phyloP scores from a whole-genome alignment of 441 rosid species.

The Melastoma candidum region DNA sequence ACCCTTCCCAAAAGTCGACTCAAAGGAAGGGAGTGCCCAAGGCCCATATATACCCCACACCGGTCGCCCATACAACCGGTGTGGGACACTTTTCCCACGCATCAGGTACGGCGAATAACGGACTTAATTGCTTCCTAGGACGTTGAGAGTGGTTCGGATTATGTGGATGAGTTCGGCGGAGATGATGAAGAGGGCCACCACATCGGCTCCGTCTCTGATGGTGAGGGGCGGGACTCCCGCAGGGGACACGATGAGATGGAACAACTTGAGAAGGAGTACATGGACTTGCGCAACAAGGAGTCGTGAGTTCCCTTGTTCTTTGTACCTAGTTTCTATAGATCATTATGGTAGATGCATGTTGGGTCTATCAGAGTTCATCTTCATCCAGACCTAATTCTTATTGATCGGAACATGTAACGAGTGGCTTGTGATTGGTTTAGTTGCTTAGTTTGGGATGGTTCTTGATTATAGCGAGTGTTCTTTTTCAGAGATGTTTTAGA shows the following conservation, averaged over 20 bases:
- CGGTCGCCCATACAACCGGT: no score
- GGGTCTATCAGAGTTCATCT: no score
- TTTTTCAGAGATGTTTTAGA: constrained; percentile 51
- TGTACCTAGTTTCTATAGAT: neutral
- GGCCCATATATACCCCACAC: no score
- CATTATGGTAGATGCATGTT: neutral
- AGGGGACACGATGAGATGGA: constrained; percentile 56
- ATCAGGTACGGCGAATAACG: no score
- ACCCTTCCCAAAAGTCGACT: no score
- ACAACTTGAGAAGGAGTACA: constrained; percentile 77
- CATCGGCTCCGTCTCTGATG: constrained; percentile 6
- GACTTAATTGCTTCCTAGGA: neutral
- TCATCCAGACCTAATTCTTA: no score
- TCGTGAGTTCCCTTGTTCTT: constrained; percentile 36
- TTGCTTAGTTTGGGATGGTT: neutral
- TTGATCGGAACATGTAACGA: no score
- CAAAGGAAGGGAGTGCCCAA: no score
- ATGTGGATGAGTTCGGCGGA: constrained; percentile 15
- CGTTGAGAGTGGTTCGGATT: constrained; percentile 11
- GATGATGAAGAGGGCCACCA: constrained; percentile 18
- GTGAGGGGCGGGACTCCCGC: constrained; percentile 9
- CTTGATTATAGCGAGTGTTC: neutral
- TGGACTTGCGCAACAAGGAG: constrained; percentile 56
- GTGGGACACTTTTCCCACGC: no score
- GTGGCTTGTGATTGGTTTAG: no score